Conservation (phyloP, 495 filamentous ascomycete genomes). For the Penicillium angulare region DNA sequence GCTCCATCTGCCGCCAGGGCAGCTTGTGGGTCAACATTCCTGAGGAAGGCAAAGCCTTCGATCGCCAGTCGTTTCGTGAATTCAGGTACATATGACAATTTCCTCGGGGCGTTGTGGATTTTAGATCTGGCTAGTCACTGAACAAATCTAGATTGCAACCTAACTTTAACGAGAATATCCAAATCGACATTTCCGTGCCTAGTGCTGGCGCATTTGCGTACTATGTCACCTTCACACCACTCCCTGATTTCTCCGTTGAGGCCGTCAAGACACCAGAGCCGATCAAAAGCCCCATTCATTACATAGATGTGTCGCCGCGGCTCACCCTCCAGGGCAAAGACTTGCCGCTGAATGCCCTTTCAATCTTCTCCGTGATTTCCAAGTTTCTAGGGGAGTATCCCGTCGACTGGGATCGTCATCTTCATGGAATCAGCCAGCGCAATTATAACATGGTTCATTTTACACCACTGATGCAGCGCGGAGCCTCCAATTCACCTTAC, state of each 20-base stretch:
- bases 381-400: slow-evolving; percentile 97
- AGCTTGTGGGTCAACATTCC: slow-evolving; percentile 97
- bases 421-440: slow-evolving; percentile 79
- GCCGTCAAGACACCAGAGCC: slow-evolving; percentile 49
- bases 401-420: slow-evolving; percentile 81
- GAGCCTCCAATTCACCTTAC: slow-evolving; percentile 92
- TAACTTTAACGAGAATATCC: slow-evolving; percentile 86
- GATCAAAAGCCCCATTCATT: slow-evolving; percentile 71
- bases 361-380: slow-evolving; percentile 90
- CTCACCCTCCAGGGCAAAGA: slow-evolving; percentile 66
- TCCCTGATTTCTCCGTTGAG: slow-evolving; percentile 71
- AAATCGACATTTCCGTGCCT: slow-evolving; percentile 83
- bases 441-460: slow-evolving; percentile 99
- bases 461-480: slow-evolving; percentile 86
- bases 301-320: slow-evolving; percentile 89
- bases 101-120: no score
- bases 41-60: slow-evolving; percentile 67
- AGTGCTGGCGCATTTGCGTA: slow-evolving; percentile 91
- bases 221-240: slow-evolving; percentile 87
- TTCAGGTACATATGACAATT: slow-evolving; percentile 71
- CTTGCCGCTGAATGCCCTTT: slow-evolving; percentile 80
- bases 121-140: slow-evolving; percentile 14
- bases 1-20: slow-evolving; percentile 90
- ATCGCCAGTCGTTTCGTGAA: slow-evolving; percentile 73
- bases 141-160: slow-evolving; percentile 66